These are phyloP conservation scores for Termitomyces sp. DNA, from an alignment of 768 basidiomycete species.

Conservation along the genomic window DNA sequence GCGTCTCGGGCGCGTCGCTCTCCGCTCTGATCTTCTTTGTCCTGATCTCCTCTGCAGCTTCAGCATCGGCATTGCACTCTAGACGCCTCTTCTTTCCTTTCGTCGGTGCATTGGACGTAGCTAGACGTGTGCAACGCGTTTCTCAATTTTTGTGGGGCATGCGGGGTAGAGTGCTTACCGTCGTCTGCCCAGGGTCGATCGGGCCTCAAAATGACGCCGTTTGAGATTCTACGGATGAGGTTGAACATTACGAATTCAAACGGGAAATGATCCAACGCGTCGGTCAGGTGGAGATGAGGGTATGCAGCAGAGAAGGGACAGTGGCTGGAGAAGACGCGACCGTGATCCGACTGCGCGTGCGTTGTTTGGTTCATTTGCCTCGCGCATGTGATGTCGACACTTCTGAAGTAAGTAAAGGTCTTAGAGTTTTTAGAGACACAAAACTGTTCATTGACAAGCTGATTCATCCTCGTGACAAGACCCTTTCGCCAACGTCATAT, in stretches of 20 bases:
- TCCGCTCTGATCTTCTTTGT: slow-evolving; percentile 44
- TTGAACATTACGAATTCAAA: slow-evolving; percentile 49
- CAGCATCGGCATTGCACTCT: slow-evolving; percentile 35
- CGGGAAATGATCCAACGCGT: not conserved
- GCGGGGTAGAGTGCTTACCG: slow-evolving; percentile 38
- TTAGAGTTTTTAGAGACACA: not conserved
- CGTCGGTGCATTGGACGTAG: slow-evolving; percentile 70
- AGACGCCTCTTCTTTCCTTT: slow-evolving; percentile 62
- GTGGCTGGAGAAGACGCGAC: not conserved
- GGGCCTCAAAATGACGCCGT: slow-evolving; percentile 61
- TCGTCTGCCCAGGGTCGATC: slow-evolving; percentile 78
- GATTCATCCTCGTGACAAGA: not conserved
- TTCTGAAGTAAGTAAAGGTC: not conserved
- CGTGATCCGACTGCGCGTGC: not conserved
- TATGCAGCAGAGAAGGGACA: not conserved
- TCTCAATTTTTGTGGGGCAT: slow-evolving; percentile 6
- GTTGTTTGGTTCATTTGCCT: not conserved
- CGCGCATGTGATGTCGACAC: not conserved
- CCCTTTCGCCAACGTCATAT: not conserved
- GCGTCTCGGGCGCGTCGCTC: slow-evolving; percentile 23
- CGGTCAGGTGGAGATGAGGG: not conserved
- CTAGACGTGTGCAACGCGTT: slow-evolving; percentile 32
- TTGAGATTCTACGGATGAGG: slow-evolving; percentile 66
- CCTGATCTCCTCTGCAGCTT: slow-evolving; percentile 28
- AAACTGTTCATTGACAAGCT: not conserved